Base-by-base conservation (phyloP, 2,329 filamentous ascomycete species). In the Hypoxylon sp. region DNA sequence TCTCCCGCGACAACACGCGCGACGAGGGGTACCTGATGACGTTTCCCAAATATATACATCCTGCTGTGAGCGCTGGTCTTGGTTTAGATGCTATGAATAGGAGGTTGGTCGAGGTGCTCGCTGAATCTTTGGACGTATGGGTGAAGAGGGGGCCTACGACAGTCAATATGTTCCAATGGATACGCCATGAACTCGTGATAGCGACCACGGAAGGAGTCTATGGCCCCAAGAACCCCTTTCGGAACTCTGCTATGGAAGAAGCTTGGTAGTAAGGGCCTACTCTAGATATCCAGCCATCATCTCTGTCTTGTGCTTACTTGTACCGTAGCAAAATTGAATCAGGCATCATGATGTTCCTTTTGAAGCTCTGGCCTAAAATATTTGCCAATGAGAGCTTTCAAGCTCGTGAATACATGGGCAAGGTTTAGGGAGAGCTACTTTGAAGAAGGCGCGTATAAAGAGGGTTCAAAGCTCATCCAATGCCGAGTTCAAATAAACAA, bases 201-300 rank as follows among this genome's bases (percentile, higher is more conserved):
- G 71, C 68, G 0, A 56, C 65, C 0, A 68, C 68, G 0, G 62
- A 71, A 5, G 59, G 34, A 6, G 62, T 71, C 5, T 72, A 72
- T 50, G 71, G 70, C 2, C 65, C 64, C 0, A 56, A 56, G 6
- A 71, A 72, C 39, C 71, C 70, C 0, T 70, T 69, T 24, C 55
- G 63, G 1, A 63, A 72, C 39, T 54, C 64, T 8, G 34, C 4
- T 6, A 59, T 70, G 44, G 58, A 68, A 47, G 20, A 65, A 22
- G 67, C 67, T 41, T 71, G 63, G 67, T 54, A 57, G 69, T 71
- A 60, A 61, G 68, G 13, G 8, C 52, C 22, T 49, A 41, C 11
- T 32, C 11, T 4, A 32, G 7, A 32, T 10, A 32, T 32, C 11
- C 30, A 32, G 5, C 11, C 2, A 32, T 10, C 8, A 13, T 32